Conservation (phyloP, 768 basidiomycete species). For the Boletus pseudopeckii region DNA sequence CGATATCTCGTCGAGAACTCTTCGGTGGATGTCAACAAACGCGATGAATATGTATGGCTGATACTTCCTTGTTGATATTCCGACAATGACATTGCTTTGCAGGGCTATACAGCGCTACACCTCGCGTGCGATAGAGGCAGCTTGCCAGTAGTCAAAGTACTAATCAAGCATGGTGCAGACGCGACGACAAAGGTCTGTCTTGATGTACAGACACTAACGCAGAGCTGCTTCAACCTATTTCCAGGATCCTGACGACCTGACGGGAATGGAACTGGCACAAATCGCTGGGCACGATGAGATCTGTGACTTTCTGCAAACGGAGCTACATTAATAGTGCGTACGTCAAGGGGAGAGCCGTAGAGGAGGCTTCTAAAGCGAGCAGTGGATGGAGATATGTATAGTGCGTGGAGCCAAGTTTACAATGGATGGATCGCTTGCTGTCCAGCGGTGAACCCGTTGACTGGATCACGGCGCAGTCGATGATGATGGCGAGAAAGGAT, state of each 20-base stretch:
- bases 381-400: conserved; percentile 1
- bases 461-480: conserved; percentile 7
- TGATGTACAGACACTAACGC: background rate
- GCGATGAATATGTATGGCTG: conserved; percentile 72
- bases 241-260: conserved; percentile 67
- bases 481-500: background rate
- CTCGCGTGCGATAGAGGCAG: conserved; percentile 84
- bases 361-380: conserved; percentile 8
- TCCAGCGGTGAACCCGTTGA: background rate
- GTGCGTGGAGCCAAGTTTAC: background rate
- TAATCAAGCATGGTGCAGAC: conserved; percentile 68
- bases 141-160: conserved; percentile 47
- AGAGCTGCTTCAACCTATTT: conserved; percentile 4
- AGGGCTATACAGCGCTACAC: conserved; percentile 90
- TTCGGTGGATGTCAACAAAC: conserved; percentile 49
- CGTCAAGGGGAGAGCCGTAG: background rate
- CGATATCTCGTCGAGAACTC: conserved; percentile 42
- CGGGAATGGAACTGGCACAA: conserved; percentile 56
- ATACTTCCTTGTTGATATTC: background rate
- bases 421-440: background rate
- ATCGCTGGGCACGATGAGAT: conserved; percentile 57
- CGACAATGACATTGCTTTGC: conserved; percentile 5
- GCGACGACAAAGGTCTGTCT: conserved; percentile 53
- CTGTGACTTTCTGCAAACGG: conserved; percentile 29
- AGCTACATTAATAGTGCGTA: conserved; percentile 16